Conservation (phyloP, 116 monocot species). For the Iris pallida region DNA sequence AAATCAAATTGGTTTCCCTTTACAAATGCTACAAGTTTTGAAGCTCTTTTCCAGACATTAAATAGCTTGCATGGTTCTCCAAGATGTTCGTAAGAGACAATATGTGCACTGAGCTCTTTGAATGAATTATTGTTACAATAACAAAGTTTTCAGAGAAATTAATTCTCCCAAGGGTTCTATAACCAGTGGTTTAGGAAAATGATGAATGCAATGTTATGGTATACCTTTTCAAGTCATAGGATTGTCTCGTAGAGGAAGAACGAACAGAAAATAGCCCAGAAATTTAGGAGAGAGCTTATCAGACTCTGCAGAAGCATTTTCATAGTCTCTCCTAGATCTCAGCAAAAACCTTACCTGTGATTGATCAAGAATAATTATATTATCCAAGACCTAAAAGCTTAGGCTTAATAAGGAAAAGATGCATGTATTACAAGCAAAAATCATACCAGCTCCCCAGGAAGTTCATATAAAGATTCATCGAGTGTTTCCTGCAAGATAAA, state of each 20-base stretch:
- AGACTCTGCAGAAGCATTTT: constrained; percentile 61
- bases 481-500: constrained; percentile 74
- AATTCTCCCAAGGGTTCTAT: neutral
- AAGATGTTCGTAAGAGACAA: constrained; percentile 96
- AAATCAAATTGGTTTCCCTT: constrained; percentile 99
- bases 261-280: constrained; percentile 87
- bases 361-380: constrained; percentile 10
- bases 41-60: constrained; percentile 99
- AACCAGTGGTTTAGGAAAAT: too few relatives aligned
- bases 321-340: constrained; percentile 96
- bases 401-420: constrained; percentile 10
- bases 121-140: constrained; percentile 56
- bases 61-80: constrained; percentile 90
- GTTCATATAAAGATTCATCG: constrained; percentile 95
- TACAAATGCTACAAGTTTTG: constrained; percentile 99
- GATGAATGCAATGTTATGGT: too few relatives aligned
- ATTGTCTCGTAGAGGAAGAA: constrained; percentile 58
- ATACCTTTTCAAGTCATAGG: constrained; percentile 86
- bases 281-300: constrained; percentile 85
- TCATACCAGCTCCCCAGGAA: constrained; percentile 98
- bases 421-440: constrained; percentile 10
- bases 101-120: constrained; percentile 87
- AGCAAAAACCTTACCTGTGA: constrained; percentile 93
- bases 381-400: neutral
- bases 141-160: neutral